These are phyloP conservation scores for Nicotiana attenuata DNA, from an alignment of 257 asterid species.

Conservation along the genomic window DNA sequence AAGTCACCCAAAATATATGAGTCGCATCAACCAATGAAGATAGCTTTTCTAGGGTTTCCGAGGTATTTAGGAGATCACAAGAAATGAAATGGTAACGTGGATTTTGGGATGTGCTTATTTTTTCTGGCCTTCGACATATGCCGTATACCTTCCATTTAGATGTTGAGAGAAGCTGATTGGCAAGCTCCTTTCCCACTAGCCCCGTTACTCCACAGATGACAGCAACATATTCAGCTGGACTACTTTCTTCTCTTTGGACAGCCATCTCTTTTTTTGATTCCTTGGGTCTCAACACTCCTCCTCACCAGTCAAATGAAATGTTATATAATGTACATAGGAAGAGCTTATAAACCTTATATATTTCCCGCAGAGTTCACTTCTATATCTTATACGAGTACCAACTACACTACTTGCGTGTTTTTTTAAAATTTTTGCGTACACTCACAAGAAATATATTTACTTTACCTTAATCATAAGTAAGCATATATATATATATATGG, in stretches of 20 bases:
- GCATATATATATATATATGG: neutral
- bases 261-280: conserved; percentile 19
- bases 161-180: conserved; percentile 40
- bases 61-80: conserved; percentile 55
- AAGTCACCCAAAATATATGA: conserved; percentile 79
- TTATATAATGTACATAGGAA: too few relatives aligned
- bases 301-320: too few relatives aligned
- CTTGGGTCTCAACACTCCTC: too few relatives aligned
- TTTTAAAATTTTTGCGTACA: too few relatives aligned
- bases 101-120: neutral
- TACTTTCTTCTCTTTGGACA: conserved; percentile 9
- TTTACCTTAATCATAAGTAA: too few relatives aligned
- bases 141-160: conserved; percentile 80
- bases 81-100: conserved; percentile 41
- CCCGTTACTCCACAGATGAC: conserved; percentile 81
- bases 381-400: too few relatives aligned
- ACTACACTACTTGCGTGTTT: too few relatives aligned
- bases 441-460: too few relatives aligned
- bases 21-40: conserved; percentile 37
- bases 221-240: conserved; percentile 30
- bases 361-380: too few relatives aligned
- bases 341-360: too few relatives aligned
- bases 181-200: conserved; percentile 77
- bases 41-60: conserved; percentile 43
- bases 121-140: conserved; percentile 43